Evolutionary conservation across 2,329 filamentous ascomycete genomes (phyloP), one percentile per base, ranked within the genome.

Genomic region (Paecilomyces fulvus): DNA sequence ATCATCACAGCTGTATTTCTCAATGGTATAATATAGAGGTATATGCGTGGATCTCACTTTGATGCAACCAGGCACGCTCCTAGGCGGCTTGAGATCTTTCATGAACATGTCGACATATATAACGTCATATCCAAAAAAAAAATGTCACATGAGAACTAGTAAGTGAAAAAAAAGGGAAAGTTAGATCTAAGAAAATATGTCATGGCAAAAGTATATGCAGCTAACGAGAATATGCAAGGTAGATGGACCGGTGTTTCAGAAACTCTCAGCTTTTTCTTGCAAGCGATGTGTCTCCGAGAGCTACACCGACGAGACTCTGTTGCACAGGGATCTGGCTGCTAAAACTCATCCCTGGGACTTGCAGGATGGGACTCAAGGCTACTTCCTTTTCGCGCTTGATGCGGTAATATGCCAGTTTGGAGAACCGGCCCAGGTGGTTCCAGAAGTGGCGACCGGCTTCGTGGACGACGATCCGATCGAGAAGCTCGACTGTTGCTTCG

Each of bases 361-460:
- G 64, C 63, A 0, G 63, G 57, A 20, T 65, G 65, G 21, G 21
- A 54, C 66, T 68, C 31, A 63, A 59, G 31, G 61, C 62, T 1
- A 61, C 62, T 43, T 78, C 74, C 57, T 73, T 76, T 57, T 85
- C 90, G 58, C 86, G 82, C 70, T 87, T 86, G 52, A 95, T 85
- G 52, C 92, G 82, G 62, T 88, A 86, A 66, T 88, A 96, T 2
- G 89, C 92, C 61, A 95, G 75, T 74, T 92, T 95, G 64, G 92
- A 87, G 68, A 96, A 99, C 49, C 90, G 81, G 57, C 91, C 94
- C 52, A 99, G 77, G 30, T 84, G 84, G 61, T 82, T 84, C 90
- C 92, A 99, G 81, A 94, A 97, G 73, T 97, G 90, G 66, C 91
- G 83, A 1, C 94, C 94, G 9, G 91, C 94, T 67, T 95, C 88